Conservation (phyloP, 805 yeast species). For the Kuraishia hungarica region DNA sequence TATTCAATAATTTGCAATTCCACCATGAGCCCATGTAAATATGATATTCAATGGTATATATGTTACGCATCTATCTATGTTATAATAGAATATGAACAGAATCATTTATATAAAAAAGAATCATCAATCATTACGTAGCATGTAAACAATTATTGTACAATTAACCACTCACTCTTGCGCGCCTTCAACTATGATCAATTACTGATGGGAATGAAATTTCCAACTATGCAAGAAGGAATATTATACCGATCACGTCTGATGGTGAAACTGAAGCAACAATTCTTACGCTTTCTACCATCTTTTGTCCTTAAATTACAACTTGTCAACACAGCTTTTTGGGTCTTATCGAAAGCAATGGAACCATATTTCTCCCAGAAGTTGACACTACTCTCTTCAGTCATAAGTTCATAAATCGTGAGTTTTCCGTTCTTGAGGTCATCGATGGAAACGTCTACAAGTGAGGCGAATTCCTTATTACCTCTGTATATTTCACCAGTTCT, state of each 20-base stretch:
- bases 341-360: conserved; percentile 90
- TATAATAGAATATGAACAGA: no score
- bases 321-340: conserved; percentile 90
- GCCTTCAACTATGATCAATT: neutral
- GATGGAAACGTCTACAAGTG: conserved; percentile 79
- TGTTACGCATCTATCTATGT: no score
- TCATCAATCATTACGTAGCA: neutral
- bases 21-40: neutral
- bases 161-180: neutral
- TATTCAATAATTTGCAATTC: no score
- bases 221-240: conserved; percentile 93
- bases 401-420: conserved; percentile 82
- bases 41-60: neutral
- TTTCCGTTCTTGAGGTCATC: conserved; percentile 91
- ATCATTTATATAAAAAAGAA: no score
- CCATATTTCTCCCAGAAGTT: conserved; percentile 98
- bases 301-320: conserved; percentile 80
- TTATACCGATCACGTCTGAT: conserved; percentile 88
- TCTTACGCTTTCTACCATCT: conserved; percentile 70
- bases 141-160: neutral
- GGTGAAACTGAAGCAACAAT: conserved; percentile 92
- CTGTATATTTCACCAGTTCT: conserved; percentile 94
- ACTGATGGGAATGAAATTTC: conserved; percentile 79
- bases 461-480: conserved; percentile 94
- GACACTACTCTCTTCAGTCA: conserved; percentile 95